Conservation (phyloP, 2,329 filamentous ascomycete genomes). For the Exophiala alcalophila region DNA sequence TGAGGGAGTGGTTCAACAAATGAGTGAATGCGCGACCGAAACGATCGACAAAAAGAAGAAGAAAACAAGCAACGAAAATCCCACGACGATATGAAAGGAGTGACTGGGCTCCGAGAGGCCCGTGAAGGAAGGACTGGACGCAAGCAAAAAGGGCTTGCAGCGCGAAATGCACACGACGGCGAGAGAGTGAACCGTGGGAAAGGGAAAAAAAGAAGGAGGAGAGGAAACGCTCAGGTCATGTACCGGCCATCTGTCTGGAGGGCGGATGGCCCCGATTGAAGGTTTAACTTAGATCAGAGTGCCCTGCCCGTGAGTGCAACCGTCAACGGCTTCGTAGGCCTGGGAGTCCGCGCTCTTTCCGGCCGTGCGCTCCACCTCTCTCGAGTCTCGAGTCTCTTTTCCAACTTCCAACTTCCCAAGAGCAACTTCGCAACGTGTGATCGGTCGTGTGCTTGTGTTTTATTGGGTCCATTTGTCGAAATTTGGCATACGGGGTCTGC, state of each 20-base stretch:
- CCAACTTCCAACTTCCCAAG: no score
- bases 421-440: no score
- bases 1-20: constrained; percentile 4
- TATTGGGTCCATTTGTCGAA: no score
- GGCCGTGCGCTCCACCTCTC: no score
- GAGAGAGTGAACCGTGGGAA: constrained; percentile 18
- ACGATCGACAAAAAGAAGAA: constrained; percentile 9
- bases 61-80: constrained; percentile 17
- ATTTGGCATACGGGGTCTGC: no score
- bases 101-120: constrained; percentile 24
- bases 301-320: no score
- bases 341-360: no score
- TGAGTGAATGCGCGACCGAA: constrained; percentile 9
- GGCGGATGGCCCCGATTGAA: no score
- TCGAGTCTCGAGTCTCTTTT: no score
- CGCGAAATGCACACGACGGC: constrained; percentile 10
- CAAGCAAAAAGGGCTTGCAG: constrained; percentile 26
- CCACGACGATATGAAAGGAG: constrained; percentile 18
- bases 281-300: no score
- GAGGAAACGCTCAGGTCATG: constrained; percentile 20
- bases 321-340: no score
- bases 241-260: constrained; percentile 23
- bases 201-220: constrained; percentile 19
- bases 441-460: no score
- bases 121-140: constrained; percentile 28